phyloP scores from a whole-genome alignment of 2,329 filamentous ascomycete species.

The Fusarium papillatum region DNA sequence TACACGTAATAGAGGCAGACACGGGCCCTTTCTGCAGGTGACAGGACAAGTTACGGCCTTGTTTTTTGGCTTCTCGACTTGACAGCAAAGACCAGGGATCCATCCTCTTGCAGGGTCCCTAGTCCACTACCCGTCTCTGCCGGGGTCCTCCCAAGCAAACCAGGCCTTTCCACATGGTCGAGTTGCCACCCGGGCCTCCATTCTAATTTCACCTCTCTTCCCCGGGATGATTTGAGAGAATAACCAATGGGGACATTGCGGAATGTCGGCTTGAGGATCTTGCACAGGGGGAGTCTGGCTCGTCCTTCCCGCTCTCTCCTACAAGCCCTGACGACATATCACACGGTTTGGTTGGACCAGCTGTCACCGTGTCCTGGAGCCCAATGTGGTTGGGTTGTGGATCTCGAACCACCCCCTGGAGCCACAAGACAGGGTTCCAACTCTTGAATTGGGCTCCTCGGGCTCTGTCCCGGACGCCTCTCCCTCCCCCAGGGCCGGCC shows the following conservation, averaged over 20 bases:
- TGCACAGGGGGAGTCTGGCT: background rate
- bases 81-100: conserved; percentile 24
- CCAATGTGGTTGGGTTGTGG: conserved; percentile 43
- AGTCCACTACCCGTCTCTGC: conserved; percentile 18
- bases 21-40: background rate
- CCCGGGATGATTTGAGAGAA: conserved; percentile 2
- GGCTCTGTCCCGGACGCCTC: conserved; percentile 29
- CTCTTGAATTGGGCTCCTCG: conserved; percentile 42
- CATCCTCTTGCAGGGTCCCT: conserved; percentile 26
- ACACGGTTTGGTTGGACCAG: conserved; percentile 38
- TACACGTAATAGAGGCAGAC: conserved; percentile 1
- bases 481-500: background rate
- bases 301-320: conserved; percentile 24
- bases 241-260: conserved; percentile 23
- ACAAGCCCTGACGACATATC: conserved; percentile 3
- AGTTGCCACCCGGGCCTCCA: conserved; percentile 25
- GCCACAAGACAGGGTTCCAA: conserved; percentile 35
- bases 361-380: conserved; percentile 23
- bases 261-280: conserved; percentile 25
- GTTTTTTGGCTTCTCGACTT: conserved; percentile 17
- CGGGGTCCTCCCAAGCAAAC: conserved; percentile 34
- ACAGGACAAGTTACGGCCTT: conserved; percentile 17
- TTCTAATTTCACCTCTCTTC: background rate
- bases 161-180: conserved; percentile 37
- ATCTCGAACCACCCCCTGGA: conserved; percentile 40